These are phyloP conservation scores for Picea abies DNA, from an alignment of 83 land plant species.

Conservation along the genomic window DNA sequence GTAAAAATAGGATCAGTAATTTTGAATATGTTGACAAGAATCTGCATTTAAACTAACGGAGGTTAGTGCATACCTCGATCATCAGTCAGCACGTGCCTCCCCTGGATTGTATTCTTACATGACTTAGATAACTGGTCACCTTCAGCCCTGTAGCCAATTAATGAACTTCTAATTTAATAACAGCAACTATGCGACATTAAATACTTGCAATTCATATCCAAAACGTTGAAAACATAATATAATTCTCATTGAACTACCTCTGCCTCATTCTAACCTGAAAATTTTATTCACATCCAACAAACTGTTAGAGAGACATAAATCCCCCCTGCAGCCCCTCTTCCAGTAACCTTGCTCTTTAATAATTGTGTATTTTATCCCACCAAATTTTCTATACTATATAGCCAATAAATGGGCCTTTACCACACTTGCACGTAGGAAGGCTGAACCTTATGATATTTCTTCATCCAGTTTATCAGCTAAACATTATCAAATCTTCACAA, in stretches of 20 bases:
- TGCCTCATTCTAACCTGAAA: neutral
- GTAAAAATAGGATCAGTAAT: neutral
- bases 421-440: neutral
- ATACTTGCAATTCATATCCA: neutral
- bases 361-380: too few relatives aligned
- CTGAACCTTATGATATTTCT: neutral
- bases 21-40: neutral
- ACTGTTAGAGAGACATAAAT: too few relatives aligned
- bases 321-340: too few relatives aligned
- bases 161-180: neutral
- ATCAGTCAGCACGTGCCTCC: neutral
- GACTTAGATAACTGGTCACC: neutral
- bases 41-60: neutral
- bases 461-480: neutral
- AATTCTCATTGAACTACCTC: neutral
- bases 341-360: too few relatives aligned
- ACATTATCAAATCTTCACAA: neutral
- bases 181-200: neutral
- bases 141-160: constrained; percentile 4
- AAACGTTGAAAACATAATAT: too few relatives aligned
- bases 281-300: neutral
- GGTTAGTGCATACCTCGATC: neutral
- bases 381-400: neutral
- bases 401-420: neutral
- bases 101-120: constrained; percentile 11